Conservation (phyloP, 768 basidiomycete species). For the Naganishia vishniacii region DNA sequence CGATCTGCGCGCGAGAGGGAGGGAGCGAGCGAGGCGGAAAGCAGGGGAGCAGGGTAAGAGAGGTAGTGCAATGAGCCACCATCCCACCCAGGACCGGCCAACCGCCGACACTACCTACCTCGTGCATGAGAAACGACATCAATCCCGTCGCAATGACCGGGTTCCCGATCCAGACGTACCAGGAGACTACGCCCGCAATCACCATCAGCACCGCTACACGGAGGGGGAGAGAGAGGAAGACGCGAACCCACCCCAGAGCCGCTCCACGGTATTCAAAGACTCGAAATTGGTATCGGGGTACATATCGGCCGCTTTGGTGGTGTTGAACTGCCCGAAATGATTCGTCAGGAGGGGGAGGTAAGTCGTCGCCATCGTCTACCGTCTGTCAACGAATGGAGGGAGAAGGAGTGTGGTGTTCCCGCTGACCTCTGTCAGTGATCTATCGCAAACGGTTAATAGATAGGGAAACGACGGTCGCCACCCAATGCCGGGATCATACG, state of each 20-base stretch:
- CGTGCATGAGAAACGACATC: conserved; percentile 86
- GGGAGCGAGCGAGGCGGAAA: conserved; percentile 1
- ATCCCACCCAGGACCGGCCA: too few relatives aligned
- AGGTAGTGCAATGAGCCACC: not conserved
- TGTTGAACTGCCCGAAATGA: conserved; percentile 58
- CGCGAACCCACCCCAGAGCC: conserved; percentile 62
- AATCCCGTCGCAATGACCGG: conserved; percentile 88
- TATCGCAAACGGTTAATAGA: too few relatives aligned
- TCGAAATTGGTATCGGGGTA: conserved; percentile 45
- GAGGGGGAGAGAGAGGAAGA: not conserved
- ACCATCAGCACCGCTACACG: not conserved
- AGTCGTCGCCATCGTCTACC: conserved; percentile 24
- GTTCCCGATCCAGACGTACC: conserved; percentile 82
- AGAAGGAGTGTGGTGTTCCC: too few relatives aligned
- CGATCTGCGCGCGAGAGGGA: conserved; percentile 57
- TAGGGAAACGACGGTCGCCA: too few relatives aligned
- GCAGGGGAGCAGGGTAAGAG: not conserved
- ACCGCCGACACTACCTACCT: conserved; percentile 64
- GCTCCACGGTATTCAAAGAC: conserved; percentile 54
- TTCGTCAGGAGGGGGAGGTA: conserved; percentile 42
- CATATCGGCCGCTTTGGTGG: conserved; percentile 65
- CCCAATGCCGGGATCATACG: not conserved
- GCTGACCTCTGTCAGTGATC: too few relatives aligned
- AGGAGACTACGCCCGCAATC: conserved; percentile 44
- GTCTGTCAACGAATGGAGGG: not conserved